phyloP scores from a whole-genome alignment of 768 basidiomycete species.

The Suillus bovinus region DNA sequence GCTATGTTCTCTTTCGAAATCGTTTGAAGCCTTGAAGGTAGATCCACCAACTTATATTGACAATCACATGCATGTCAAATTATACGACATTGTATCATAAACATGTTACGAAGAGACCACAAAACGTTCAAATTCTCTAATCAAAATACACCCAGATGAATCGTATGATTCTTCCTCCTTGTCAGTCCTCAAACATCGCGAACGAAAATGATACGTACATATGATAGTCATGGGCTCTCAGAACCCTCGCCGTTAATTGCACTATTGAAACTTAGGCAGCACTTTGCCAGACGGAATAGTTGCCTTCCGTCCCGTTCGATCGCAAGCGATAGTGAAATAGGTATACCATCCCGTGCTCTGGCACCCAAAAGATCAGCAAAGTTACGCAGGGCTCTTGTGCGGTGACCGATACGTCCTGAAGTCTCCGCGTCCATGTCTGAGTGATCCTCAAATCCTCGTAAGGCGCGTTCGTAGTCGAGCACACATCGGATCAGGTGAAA shows the following conservation, averaged over 20 bases:
- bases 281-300: constrained; percentile 20
- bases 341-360: constrained; percentile 13
- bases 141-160: neutral
- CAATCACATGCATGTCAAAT: neutral
- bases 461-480: constrained; percentile 20
- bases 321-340: constrained; percentile 19
- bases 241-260: constrained; percentile 14
- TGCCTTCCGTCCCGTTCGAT: constrained; percentile 25
- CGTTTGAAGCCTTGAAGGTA: too few relatives aligned
- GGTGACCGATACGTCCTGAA: constrained; percentile 2
- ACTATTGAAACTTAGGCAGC: constrained; percentile 23
- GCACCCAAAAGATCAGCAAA: constrained; percentile 18
- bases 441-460: constrained; percentile 12
- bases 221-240: neutral
- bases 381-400: constrained; percentile 17
- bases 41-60: too few relatives aligned
- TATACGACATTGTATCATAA: neutral
- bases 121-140: neutral
- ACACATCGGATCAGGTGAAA: constrained; percentile 20
- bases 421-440: neutral
- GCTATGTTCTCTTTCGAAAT: too few relatives aligned
- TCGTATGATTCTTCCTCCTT: neutral
- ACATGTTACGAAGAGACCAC: neutral
- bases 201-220: neutral
- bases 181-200: neutral